These are phyloP conservation scores for Malbranchea zuffiana DNA, from an alignment of 2,329 filamentous ascomycete species.

Conservation along the genomic window DNA sequence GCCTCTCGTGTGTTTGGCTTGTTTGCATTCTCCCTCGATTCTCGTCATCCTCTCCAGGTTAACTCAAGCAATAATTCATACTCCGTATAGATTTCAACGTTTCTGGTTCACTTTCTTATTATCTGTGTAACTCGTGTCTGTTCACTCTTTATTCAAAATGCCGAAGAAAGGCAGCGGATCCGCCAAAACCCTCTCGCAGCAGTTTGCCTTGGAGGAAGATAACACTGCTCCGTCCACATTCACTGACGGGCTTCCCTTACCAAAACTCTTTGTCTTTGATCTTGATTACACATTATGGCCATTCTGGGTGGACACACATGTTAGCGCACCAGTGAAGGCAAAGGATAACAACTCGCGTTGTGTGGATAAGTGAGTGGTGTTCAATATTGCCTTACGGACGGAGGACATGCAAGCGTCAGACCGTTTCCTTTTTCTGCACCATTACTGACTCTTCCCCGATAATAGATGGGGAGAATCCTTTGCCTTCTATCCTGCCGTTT, in stretches of 20 bases:
- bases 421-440: too few relatives aligned
- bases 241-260: constrained; percentile 59
- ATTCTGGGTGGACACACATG: constrained; percentile 95
- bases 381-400: too few relatives aligned
- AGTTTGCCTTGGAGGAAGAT: constrained; percentile 11
- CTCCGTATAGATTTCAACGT: too few relatives aligned
- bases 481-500: constrained; percentile 60
- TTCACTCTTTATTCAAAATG: too few relatives aligned
- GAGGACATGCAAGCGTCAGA: too few relatives aligned
- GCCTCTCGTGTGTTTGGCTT: too few relatives aligned
- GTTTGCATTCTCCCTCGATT: too few relatives aligned
- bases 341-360: constrained; percentile 42
- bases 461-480: constrained; percentile 53
- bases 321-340: constrained; percentile 60
- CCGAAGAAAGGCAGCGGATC: constrained; percentile 12
- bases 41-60: too few relatives aligned
- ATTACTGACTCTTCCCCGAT: too few relatives aligned
- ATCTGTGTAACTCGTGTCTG: too few relatives aligned
- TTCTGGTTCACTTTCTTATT: too few relatives aligned
- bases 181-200: constrained; percentile 7
- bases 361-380: constrained; percentile 32
- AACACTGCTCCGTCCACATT: constrained; percentile 43
- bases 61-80: too few relatives aligned
- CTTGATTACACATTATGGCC: constrained; percentile 98
- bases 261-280: constrained; percentile 81